These are phyloP conservation scores for Venustampulla echinocandica DNA, from an alignment of 495 filamentous ascomycete genomes.

Conservation along the genomic window DNA sequence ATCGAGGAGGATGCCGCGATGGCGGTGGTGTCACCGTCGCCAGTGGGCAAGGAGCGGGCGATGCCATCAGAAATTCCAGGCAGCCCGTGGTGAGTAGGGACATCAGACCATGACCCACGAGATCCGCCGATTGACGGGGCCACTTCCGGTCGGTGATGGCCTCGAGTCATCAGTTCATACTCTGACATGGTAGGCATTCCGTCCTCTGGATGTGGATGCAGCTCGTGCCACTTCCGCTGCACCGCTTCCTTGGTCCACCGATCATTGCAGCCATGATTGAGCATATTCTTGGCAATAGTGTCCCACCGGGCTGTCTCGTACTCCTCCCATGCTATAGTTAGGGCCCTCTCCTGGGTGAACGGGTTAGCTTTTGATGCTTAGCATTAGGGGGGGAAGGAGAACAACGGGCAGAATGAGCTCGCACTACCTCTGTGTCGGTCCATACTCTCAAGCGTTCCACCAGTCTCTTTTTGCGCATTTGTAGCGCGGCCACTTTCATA, in stretches of 20 bases:
- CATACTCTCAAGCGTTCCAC: conserved; percentile 15
- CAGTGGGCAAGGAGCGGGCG: too few relatives aligned
- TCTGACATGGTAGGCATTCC: background rate
- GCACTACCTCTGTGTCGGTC: conserved; percentile 13
- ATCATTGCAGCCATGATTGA: conserved; percentile 9
- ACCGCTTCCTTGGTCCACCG: conserved; percentile 8
- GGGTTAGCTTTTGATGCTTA: background rate
- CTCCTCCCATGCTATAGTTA: conserved; percentile 5
- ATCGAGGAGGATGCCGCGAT: background rate
- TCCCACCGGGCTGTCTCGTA: conserved; percentile 4
- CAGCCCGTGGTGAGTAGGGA: background rate
- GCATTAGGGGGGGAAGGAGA: background rate
- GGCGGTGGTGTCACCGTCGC: background rate
- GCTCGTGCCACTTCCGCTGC: conserved; percentile 11
- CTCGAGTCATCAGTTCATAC: background rate
- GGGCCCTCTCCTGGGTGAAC: conserved; percentile 1
- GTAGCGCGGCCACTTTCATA: conserved; percentile 14
- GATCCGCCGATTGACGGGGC: background rate
- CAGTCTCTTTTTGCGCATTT: conserved; percentile 20
- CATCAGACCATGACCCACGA: background rate
- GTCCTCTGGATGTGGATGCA: conserved; percentile 3
- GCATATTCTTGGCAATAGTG: conserved; percentile 7
- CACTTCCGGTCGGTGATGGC: background rate
- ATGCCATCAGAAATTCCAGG: too few relatives aligned
- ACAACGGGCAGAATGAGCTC: background rate